Conservation (phyloP, 768 basidiomycete genomes). For the Lactifluus pinguis region DNA sequence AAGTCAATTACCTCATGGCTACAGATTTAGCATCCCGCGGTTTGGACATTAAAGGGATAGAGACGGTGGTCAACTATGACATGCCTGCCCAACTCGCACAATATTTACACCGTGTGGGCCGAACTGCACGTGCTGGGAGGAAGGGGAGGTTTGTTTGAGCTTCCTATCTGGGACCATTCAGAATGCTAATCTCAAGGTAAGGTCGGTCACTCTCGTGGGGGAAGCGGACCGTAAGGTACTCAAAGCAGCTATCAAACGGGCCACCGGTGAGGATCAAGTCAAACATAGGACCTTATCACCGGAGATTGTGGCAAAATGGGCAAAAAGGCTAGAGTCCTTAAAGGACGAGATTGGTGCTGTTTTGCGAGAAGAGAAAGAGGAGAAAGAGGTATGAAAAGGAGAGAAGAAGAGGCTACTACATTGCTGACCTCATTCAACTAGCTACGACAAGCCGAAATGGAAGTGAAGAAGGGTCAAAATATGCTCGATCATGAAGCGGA, state of each 20-base stretch:
- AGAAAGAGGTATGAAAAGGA: constrained; percentile 62
- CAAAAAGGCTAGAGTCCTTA: constrained; percentile 54
- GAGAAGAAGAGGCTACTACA: background rate
- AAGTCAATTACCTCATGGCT: constrained; percentile 89
- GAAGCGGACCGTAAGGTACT: constrained; percentile 95
- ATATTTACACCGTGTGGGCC: constrained; percentile 94
- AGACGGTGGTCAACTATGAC: constrained; percentile 98
- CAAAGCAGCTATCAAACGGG: constrained; percentile 90
- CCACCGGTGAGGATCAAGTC: constrained; percentile 66
- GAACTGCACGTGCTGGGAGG: constrained; percentile 91
- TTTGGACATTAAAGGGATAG: constrained; percentile 94
- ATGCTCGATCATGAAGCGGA: constrained; percentile 89
- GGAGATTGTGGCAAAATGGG: constrained; percentile 66
- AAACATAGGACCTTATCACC: constrained; percentile 80
- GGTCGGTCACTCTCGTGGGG: constrained; percentile 91
- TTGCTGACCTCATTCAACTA: constrained; percentile 26
- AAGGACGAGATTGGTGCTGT: constrained; percentile 74
- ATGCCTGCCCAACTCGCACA: constrained; percentile 92
- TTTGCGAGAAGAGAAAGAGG: constrained; percentile 87
- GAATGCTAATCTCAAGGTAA: constrained; percentile 25
- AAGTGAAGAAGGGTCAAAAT: constrained; percentile 89
- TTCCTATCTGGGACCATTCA: background rate
- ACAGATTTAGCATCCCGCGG: constrained; percentile 94
- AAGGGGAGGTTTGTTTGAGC: constrained; percentile 66
- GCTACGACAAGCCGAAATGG: constrained; percentile 92